Base-by-base conservation (phyloP, 805 yeast genomes). In the Ogataea siamensis region DNA sequence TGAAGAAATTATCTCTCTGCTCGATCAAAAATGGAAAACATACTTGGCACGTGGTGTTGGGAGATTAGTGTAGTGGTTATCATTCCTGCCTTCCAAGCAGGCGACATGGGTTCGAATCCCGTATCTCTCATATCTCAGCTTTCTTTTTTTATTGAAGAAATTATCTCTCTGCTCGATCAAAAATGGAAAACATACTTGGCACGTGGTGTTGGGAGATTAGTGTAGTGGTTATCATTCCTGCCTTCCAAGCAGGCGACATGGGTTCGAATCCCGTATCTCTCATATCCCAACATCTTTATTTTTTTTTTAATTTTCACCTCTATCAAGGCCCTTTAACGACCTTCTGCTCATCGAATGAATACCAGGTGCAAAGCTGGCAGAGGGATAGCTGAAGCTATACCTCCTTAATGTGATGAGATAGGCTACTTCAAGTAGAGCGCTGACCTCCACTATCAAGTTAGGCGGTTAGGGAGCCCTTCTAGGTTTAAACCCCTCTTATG, bases 71-170 rank as follows among this genome's bases (percentile, higher is more conserved):
- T 82, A 83, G 86, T 79, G 89, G 91, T 78, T 79, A 83, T 78
- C 86, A 83, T 82, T 70, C 78, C 76, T 78, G 87, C 88, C 88
- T 83, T 83, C 89, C 89, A 83, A 83, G 89, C 87, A 78, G 78
- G 82, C 70, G 89, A 78, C 87, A 80, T 76, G 89, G 88, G 91
- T 83, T 83, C 91, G 88, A 83, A 80, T 83, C 91, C 83, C 87
- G 83, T 78, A 79, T 80, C 81, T 78, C 80, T 80, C 87, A 78
- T 42, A 49, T 50, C 51, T 37, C 43, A 4, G 9, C 21, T 15
- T 16, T 16, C 10, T 10, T 16, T 16, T 15, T 15, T 24, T 24
- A 13, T 10, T 5, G 15, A 10, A 12, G 12, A 21, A 5, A 7
- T 2, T 21, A 7, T 6, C 6, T 7, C n/a, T 21, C 7, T 22